phyloP scores from a whole-genome alignment of 805 yeast genomes.

The Sugiyamaella floridensis region DNA sequence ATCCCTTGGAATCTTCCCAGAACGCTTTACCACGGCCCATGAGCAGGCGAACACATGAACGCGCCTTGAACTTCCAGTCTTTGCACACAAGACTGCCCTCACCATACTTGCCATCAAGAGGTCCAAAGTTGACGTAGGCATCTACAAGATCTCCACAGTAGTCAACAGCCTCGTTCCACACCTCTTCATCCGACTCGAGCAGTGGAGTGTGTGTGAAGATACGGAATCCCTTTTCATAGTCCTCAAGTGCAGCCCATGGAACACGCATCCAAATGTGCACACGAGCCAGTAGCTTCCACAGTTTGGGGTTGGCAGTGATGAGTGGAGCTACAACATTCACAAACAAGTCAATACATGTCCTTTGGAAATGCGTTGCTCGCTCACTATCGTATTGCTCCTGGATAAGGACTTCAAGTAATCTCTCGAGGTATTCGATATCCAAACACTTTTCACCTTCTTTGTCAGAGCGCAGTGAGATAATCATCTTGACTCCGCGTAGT shows the following conservation, averaged over 20 bases:
- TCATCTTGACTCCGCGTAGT: slow-evolving; percentile 59
- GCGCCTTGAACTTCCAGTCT: slow-evolving; percentile 86
- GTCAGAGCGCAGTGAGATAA: slow-evolving; percentile 52
- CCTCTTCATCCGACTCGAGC: slow-evolving; percentile 49
- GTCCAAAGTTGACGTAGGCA: slow-evolving; percentile 86
- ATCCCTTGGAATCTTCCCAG: slow-evolving; percentile 79
- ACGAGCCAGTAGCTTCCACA: slow-evolving; percentile 79
- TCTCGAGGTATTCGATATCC: slow-evolving; percentile 70
- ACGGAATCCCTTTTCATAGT: slow-evolving; percentile 81
- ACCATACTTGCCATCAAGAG: slow-evolving; percentile 47
- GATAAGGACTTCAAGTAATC: slow-evolving; percentile 58
- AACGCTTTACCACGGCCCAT: slow-evolving; percentile 69
- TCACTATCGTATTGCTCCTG: slow-evolving; percentile 13
- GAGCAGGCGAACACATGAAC: slow-evolving; percentile 61
- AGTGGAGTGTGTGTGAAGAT: slow-evolving; percentile 61
- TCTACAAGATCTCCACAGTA: slow-evolving; percentile 72
- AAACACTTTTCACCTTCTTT: slow-evolving; percentile 55
- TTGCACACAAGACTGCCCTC: slow-evolving; percentile 82
- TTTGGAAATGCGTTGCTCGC: slow-evolving; percentile 51
- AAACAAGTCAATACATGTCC: slow-evolving; percentile 62
- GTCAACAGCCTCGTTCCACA: slow-evolving; percentile 76
- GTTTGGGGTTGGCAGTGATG: slow-evolving; percentile 54
- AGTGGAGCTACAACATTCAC: slow-evolving; percentile 61
- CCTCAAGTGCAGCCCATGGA: slow-evolving; percentile 84
- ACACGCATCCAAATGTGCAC: slow-evolving; percentile 80